Evolutionary conservation across 352 stramenopile species (phyloP), one percentile per base, ranked within the genome.

Genomic region (Phytopythium kandeliae): DNA sequence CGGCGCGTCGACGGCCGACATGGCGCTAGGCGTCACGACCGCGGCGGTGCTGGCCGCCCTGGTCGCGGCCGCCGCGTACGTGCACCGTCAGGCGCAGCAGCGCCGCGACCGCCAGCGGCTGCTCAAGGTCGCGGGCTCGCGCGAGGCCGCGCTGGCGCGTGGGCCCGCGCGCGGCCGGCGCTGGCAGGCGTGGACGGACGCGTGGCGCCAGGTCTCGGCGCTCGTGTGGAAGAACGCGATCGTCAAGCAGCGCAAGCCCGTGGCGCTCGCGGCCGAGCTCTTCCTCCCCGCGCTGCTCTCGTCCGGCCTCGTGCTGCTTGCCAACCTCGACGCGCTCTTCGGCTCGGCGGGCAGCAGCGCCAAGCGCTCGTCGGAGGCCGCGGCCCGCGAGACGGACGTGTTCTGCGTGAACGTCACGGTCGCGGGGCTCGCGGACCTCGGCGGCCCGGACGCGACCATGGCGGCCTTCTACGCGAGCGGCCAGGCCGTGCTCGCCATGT

Each of bases 221-320:
- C 65, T 88, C 31, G 71, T 90, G 45, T 89, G 79, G 77, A 91
- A 91, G 48, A 91, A 91, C 54, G 28, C 86, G 24, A 10, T 82
- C 8, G 58, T 89, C 25, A 55, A 74, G n/a, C 59, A 71, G 4
- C 54, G 65, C 12, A 60, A 63, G 15, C 79, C 79, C 3, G 51
- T 85, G 24, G 60, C 65, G 15, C 49, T 87, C 2, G 33, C 73
- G 11, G 54, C 89, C 21, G 79, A 91, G 58, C 57, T 78, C 4
- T 58, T 89, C 12, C 38, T 91, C 48, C 79, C 77, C 0, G 56
- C 89, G 13, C 19, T 91, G 11, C 54, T 89, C 9, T 72, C 69
- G 3, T 64, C 57, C 1, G 67, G 60, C 2, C 61, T 90, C 22
- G 50, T 86, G 19, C 44, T 90, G 11, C 63, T 90, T 17, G 76